A percentile compares a stretch with the other conserved stretches of the same genome.
Evolutionary conservation across 78 protist genomes (phyloP).

Genomic region (Planoprotostelium fungivorum): DNA sequence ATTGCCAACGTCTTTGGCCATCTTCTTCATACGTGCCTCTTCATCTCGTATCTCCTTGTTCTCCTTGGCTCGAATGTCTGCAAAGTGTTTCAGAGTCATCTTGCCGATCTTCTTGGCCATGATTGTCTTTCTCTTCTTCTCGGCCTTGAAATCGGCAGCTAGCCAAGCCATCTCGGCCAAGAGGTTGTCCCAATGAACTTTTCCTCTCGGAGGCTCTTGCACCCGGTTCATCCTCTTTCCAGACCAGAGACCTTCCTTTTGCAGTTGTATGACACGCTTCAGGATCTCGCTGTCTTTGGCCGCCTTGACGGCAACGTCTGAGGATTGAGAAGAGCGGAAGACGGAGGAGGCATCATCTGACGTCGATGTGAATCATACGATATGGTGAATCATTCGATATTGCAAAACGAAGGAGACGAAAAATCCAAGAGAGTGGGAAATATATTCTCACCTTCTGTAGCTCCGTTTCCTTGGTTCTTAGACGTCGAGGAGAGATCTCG

Average conservation of each 20-base stretch:
- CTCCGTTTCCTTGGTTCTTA: too few relatives aligned
- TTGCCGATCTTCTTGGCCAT: slow-evolving; percentile 25
- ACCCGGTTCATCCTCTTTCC: slow-evolving; percentile 21
- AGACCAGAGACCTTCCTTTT: slow-evolving; percentile 31
- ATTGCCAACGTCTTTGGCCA: slow-evolving; percentile 8
- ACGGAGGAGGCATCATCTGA: too few relatives aligned
- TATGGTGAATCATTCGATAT: not conserved
- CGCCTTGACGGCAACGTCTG: slow-evolving; percentile 20
- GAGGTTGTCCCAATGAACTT: slow-evolving; percentile 77
- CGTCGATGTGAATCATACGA: too few relatives aligned
- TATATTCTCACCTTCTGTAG: too few relatives aligned
- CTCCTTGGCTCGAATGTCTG: not conserved
- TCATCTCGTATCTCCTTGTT: slow-evolving; percentile 26
- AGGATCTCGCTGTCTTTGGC: slow-evolving; percentile 24
- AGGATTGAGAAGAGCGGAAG: too few relatives aligned
- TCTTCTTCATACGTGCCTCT: slow-evolving; percentile 15
- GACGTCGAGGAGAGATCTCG: too few relatives aligned
- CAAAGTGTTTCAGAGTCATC: slow-evolving; percentile 10
- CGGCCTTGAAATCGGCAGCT: slow-evolving; percentile 62
- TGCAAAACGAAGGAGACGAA: not conserved
- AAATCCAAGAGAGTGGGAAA: too few relatives aligned
- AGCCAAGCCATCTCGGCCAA: slow-evolving; percentile 74
- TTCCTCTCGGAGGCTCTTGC: slow-evolving; percentile 71
- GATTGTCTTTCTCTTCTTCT: slow-evolving; percentile 34
- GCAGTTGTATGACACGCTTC: slow-evolving; percentile 35